Evolutionary conservation across 805 yeast species (phyloP).

Genomic region (Suhomyces sp.): DNA sequence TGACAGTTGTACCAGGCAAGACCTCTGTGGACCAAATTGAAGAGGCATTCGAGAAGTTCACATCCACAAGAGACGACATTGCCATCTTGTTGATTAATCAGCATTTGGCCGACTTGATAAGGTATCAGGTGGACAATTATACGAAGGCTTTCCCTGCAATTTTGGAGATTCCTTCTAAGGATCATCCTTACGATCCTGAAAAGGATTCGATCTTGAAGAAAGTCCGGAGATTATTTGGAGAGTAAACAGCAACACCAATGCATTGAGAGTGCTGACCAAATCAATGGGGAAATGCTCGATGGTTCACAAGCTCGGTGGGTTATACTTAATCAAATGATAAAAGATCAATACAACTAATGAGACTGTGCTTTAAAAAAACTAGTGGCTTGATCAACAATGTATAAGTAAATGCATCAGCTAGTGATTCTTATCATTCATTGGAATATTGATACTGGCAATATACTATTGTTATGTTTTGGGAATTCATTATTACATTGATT

Average conservation of each 20-base stretch:
- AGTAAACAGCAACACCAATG: slow-evolving; percentile 37
- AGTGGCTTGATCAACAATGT: too few species aligned
- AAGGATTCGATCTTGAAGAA: slow-evolving; percentile 93
- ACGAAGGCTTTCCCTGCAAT: slow-evolving; percentile 95
- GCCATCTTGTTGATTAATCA: slow-evolving; percentile 93
- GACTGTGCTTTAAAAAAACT: too few species aligned
- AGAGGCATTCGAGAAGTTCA: slow-evolving; percentile 71
- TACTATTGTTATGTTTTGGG: too few species aligned
- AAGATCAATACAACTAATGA: too few species aligned
- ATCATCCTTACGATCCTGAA: slow-evolving; percentile 98
- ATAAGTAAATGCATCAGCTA: too few species aligned
- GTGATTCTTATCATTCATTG: too few species aligned
- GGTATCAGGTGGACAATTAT: slow-evolving; percentile 77
- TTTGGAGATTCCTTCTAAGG: slow-evolving; percentile 95
- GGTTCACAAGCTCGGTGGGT: background rate
- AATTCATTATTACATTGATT: too few species aligned
- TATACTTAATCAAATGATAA: background rate
- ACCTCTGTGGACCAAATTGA: slow-evolving; percentile 76
- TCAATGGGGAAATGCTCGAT: too few species aligned
- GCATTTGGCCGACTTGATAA: slow-evolving; percentile 87
- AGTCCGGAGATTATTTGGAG: slow-evolving; percentile 94
- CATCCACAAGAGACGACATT: slow-evolving; percentile 75
- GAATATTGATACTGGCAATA: too few species aligned
- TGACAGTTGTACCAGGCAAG: slow-evolving; percentile 70
- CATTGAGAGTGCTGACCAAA: slow-evolving; percentile 5